Evolutionary conservation across 164 flowering plant genomes (phyloP).

Genomic region (Umbellularia californica): DNA sequence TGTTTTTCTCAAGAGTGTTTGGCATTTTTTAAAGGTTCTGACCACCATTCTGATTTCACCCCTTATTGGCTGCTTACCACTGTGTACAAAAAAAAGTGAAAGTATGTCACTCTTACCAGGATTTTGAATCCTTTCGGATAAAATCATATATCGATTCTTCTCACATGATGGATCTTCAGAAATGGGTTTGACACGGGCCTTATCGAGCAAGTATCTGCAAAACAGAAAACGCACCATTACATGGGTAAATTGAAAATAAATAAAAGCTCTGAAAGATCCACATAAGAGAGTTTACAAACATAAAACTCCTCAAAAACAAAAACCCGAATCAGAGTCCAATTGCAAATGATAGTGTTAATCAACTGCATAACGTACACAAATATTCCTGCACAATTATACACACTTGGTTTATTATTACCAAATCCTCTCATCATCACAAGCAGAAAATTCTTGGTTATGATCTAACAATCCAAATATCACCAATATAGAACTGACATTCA

Average conservation of each 20-base stretch:
- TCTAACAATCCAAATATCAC: neutral
- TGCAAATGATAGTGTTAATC: neutral
- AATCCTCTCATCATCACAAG: neutral
- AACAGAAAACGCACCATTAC: constrained; percentile 1
- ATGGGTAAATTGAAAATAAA: no score
- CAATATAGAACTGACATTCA: neutral
- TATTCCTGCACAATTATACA: neutral
- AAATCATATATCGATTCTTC: constrained; percentile 50
- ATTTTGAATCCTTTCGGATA: constrained; percentile 68
- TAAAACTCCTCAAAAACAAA: neutral
- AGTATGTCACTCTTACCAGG: constrained; percentile 39
- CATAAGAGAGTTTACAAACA: neutral
- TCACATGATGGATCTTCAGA: constrained; percentile 76
- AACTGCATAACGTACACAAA: neutral
- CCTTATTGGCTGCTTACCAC: neutral
- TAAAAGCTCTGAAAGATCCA: no score
- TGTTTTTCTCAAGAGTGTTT: no score
- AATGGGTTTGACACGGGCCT: constrained; percentile 64
- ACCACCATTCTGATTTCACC: neutral
- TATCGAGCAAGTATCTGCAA: constrained; percentile 67
- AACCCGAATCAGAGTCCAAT: neutral
- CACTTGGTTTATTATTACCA: neutral
- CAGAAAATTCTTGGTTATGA: neutral
- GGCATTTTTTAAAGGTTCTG: neutral
- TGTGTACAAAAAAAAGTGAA: neutral